These are phyloP conservation scores for Aspergillus baeticus DNA, from an alignment of 495 filamentous ascomycete genomes.

Conservation along the genomic window DNA sequence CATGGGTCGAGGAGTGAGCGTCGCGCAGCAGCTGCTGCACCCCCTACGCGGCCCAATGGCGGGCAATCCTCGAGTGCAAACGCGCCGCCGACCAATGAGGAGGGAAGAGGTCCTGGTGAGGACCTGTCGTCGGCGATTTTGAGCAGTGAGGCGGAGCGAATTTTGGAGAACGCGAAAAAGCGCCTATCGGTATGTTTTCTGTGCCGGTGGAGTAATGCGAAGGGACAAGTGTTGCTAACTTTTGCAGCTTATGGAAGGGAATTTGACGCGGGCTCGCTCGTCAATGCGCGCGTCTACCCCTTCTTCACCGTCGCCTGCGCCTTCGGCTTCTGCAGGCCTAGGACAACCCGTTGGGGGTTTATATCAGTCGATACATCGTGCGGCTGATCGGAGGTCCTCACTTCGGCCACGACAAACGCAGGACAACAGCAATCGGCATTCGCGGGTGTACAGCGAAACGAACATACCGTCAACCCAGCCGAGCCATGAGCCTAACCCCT, in stretches of 20 bases:
- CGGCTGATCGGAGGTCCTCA: conserved; percentile 35
- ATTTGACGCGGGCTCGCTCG: conserved; percentile 75
- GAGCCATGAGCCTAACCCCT: conserved; percentile 25
- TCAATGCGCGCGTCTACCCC: conserved; percentile 63
- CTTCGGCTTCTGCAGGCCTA: conserved; percentile 27
- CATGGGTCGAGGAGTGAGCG: conserved; percentile 11
- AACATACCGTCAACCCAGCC: conserved; percentile 45
- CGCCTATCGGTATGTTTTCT: conserved; percentile 69
- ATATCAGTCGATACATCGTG: conserved; percentile 43
- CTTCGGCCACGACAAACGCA: conserved; percentile 43
- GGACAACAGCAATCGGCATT: conserved; percentile 49
- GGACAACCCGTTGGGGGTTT: conserved; percentile 39
- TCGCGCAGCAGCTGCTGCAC: neutral
- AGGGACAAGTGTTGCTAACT: no score
- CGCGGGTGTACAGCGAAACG: conserved; percentile 57
- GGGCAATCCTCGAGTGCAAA: conserved; percentile 6
- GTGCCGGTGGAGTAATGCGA: neutral
- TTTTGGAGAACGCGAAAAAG: conserved; percentile 87
- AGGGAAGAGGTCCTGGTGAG: conserved; percentile 40
- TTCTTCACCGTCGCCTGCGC: conserved; percentile 49
- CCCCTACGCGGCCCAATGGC: conserved; percentile 7
- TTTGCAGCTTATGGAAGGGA: conserved; percentile 84
- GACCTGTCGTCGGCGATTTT: conserved; percentile 68
- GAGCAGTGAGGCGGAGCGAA: conserved; percentile 80
- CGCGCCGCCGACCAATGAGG: conserved; percentile 25